Base-by-base conservation (phyloP, 495 filamentous ascomycete genomes). In the Parachaetomium inaequale region DNA sequence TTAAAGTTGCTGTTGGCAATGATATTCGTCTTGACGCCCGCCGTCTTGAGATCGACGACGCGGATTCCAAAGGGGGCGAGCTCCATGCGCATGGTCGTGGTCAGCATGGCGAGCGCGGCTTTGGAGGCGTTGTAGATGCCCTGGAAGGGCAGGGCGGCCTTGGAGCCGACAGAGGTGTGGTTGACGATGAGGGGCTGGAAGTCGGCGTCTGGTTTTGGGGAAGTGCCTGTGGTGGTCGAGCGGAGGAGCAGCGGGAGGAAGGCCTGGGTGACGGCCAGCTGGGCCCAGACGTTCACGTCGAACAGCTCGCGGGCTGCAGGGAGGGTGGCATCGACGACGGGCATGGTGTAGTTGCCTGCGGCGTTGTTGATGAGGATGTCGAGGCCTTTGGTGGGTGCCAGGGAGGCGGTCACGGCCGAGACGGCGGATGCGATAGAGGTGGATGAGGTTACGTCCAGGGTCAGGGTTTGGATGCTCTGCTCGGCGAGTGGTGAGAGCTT, bases 341-440 rank as follows among this genome's bases (percentile, higher is more conserved):
- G 79, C 69, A 78, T 76, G 63, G 66, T 60, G 34, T 76, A 74
- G 42, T 66, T 67, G 21, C 65, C 55, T 5, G 77, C 83, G 32
- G 83, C 82, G 61, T 85, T 85, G 64, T 86, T 86, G 47, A 86
- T 68, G n/a, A 87, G 71, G 19, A 80, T 70, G 53, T 83, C 76
- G 7, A 87, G 74, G 19, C 55, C 70, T 14, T 70, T 70, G 17
- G 64, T 72, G 0, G 75, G 76, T 6, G 61, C 26, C 55, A 73
- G 70, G n/a, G 76, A 65, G 55, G 52, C 12, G 4, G 52, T 26
- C 42, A 62, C 52, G 21, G 51, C 19, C 1, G 52, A 10, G 31
- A 62, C 38, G 32, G 43, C 52, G 14, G 60, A 17, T 7, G 31
- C 56, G 61, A 85, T 81, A 1, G 77, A 79, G 5, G 63, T 50